Evolutionary conservation across 108 stramenopile genomes (phyloP).

Genomic region (Stephanodiscus triporus): DNA sequence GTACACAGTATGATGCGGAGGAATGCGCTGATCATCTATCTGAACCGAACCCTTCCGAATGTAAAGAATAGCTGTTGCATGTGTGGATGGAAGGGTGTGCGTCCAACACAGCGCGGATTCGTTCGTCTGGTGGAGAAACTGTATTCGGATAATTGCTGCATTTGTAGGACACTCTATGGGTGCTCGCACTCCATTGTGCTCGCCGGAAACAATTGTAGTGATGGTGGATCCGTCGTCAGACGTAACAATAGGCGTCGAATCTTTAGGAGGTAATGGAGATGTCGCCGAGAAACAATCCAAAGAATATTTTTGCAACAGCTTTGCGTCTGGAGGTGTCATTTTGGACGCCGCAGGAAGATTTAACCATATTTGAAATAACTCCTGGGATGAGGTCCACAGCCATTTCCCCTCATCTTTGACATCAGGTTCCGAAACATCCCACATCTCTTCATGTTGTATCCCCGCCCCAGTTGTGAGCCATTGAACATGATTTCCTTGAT

Average conservation of each 20-base stretch:
- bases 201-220: conserved; percentile 60
- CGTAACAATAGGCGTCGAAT: conserved; percentile 29
- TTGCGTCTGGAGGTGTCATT: conserved; percentile 53
- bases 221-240: conserved; percentile 28
- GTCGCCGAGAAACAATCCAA: conserved; percentile 1
- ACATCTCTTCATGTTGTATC: conserved; percentile 91
- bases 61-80: conserved; percentile 73
- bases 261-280: neutral
- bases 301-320: conserved; percentile 47
- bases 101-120: conserved; percentile 47
- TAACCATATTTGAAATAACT: conserved; percentile 88
- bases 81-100: conserved; percentile 45
- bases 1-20: conserved; percentile 62
- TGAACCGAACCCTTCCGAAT: conserved; percentile 59
- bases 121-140: conserved; percentile 39
- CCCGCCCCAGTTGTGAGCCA: conserved; percentile 86
- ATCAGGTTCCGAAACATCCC: conserved; percentile 54
- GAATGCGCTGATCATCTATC: conserved; percentile 25
- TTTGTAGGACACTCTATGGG: conserved; percentile 55
- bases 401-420: conserved; percentile 17
- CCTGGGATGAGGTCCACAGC: conserved; percentile 48
- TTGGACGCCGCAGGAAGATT: conserved; percentile 67
- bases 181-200: conserved; percentile 46
- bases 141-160: conserved; percentile 65
- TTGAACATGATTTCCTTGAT: conserved; percentile 63